Base-by-base conservation (phyloP, 2,329 filamentous ascomycete species). In the Pezicula rhizophila region DNA sequence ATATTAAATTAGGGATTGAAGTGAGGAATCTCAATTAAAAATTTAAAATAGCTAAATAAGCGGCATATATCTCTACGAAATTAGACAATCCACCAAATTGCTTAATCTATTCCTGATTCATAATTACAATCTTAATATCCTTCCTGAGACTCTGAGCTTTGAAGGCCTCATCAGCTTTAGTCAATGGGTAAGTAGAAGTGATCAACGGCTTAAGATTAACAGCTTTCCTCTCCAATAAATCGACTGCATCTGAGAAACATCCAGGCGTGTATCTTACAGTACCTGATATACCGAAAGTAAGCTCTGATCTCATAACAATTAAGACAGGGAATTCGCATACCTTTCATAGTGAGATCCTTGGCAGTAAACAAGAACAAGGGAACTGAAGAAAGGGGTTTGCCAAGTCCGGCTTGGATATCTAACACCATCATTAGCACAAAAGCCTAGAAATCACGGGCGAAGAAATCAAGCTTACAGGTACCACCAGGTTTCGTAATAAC, bases 221-320 rank as follows among this genome's bases (percentile, higher is more conserved):
- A 18, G 43, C 39, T 14, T 57, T 55, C 5, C 54, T 26, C 12
- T 48, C 26, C 4, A 62, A 43, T 1, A 62, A 55, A 31, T 46
- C 47, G 35, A 62, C 60, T 8, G 59, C 57, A 15, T 61, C 57
- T 2, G 41, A 50, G 26, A 59, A 62, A 47, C 60, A 62, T 14
- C 58, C 59, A 12, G 57, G 54, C 2, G 57, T 62, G 38, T 60
- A 62, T 5, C 60, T 49, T 1, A 61, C 59, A 14, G 59, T 62
- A n/a, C 42, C 42, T 45, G 33, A 8, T 26, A 14, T 8, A 20
- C 12, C 7, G 23, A 15, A 8, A 38, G 35, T 15, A 20, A 15
- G n/a, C 14, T 15, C 14, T 38, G 8, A 20, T 38, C 35, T 23
- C 23, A 5, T 23, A 5, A 5, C 5, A 18, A 15, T 28, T 2